Evolutionary conservation across 2,329 filamentous ascomycete genomes (phyloP).

Genomic region (Pseudogymnoascus sp.): DNA sequence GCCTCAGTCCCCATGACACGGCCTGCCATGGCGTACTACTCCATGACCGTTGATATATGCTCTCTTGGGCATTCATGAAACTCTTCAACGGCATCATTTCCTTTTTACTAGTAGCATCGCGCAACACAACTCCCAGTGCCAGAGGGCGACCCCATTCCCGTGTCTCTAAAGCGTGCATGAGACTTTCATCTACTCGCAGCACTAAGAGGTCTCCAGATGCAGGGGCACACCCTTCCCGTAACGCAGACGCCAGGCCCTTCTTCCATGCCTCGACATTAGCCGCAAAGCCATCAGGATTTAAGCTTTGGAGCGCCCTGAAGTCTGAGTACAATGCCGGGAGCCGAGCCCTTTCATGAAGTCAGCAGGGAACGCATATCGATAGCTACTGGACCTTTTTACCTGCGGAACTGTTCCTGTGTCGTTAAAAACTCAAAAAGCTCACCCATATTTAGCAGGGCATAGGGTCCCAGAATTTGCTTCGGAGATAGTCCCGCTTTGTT

Average conservation of each 20-base stretch:
- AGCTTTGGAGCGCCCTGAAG: constrained; percentile 63
- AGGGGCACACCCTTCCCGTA: constrained; percentile 48
- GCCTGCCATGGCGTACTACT: constrained; percentile 54
- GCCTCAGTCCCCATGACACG: constrained; percentile 66
- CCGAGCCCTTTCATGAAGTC: constrained; percentile 48
- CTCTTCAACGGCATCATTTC: constrained; percentile 63
- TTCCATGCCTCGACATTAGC: constrained; percentile 78
- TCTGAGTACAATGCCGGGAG: constrained; percentile 84
- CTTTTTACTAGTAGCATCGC: constrained; percentile 61
- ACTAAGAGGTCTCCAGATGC: constrained; percentile 42
- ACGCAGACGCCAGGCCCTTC: constrained; percentile 61
- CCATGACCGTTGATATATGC: constrained; percentile 68
- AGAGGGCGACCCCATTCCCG: constrained; percentile 74
- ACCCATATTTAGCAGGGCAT: constrained; percentile 42
- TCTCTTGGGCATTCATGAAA: constrained; percentile 59
- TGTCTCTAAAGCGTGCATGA: constrained; percentile 65
- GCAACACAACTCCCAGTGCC: constrained; percentile 68
- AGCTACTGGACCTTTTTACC: constrained; percentile 32
- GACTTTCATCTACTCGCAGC: constrained; percentile 49
- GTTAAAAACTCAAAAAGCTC: constrained; percentile 62
- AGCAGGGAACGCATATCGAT: background rate
- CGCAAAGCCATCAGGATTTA: constrained; percentile 77
- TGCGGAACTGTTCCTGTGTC: constrained; percentile 54
- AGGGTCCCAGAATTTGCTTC: background rate
- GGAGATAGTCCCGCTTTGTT: constrained; percentile 2